Evolutionary conservation across 2,329 filamentous ascomycete genomes (phyloP), one percentile per base, ranked within the genome.

Genomic region (Colletotrichum eleusines): DNA sequence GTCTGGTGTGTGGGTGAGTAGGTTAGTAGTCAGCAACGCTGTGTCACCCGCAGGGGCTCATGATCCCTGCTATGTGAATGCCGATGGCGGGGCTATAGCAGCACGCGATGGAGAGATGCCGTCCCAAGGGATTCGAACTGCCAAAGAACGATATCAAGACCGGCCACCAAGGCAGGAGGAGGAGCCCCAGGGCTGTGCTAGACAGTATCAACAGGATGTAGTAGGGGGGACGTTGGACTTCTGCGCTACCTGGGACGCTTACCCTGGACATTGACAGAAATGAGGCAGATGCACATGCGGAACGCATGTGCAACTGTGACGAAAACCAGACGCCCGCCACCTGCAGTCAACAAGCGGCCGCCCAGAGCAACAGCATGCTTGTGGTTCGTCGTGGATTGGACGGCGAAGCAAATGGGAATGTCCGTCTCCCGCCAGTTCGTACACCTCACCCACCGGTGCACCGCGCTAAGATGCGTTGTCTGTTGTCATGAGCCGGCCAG

Each of bases 381-480:
- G 57, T 26, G n/a, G 42, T 68, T 62, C 57, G 63, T 62, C 50
- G 42, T 58, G 48, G 40, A 67, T 71, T 71, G 68, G 68, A 71
- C 35, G 68, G 51, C 42, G 28, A 71, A 67, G 68, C 63, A 71
- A 71, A 71, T 71, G 68, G 40, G 50, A 61, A 44, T 28, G 42
- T 20, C 63, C 57, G 63, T 55, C 64, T 62, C 68, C 57, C 63
- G 63, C 57, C 57, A 62, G 50, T 62, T 71, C 68, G 51, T 55
- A 70, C 55, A 61, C 63, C 40, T 66, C 63, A 42, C 28, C 55
- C 62, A 35, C 54, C 38, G 50, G 16, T 59, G 42, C 67, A n/a
- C 28, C 44, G 26, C 63, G 58, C 53, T 54, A 63, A 38, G 26
- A 54, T 38, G 64, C 46, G 51, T 28, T 63, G 42, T 71, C 63